phyloP scores from a whole-genome alignment of 495 filamentous ascomycete genomes.

The Acidiella bohemica region DNA sequence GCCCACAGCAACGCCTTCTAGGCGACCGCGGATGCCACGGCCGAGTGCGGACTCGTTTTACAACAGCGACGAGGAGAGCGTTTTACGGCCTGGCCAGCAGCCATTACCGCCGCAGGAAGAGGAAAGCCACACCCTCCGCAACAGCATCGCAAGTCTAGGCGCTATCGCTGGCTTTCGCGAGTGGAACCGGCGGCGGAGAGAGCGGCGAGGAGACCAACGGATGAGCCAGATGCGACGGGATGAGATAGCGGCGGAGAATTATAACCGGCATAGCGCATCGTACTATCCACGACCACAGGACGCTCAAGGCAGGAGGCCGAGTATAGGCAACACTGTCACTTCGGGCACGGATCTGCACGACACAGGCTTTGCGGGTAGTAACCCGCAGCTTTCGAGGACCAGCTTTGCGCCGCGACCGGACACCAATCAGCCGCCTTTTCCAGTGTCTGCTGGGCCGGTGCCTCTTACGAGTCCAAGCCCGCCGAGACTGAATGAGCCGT shows the following conservation, averaged over 20 bases:
- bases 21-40: background rate
- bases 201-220: slow-evolving; percentile 50
- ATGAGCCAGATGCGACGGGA: slow-evolving; percentile 44
- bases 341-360: slow-evolving; percentile 6
- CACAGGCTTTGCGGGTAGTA: slow-evolving; percentile 22
- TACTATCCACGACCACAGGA: slow-evolving; percentile 44
- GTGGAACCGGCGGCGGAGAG: slow-evolving; percentile 47
- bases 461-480: no score
- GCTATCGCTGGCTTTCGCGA: slow-evolving; percentile 50
- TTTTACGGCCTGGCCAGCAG: slow-evolving; percentile 1
- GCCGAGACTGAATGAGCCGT: background rate
- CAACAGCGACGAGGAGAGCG: slow-evolving; percentile 10
- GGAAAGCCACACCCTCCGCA: slow-evolving; percentile 40
- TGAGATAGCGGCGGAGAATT: slow-evolving; percentile 46
- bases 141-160: slow-evolving; percentile 57
- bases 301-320: slow-evolving; percentile 40
- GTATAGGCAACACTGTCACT: slow-evolving; percentile 33
- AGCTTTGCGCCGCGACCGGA: slow-evolving; percentile 6
- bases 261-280: slow-evolving; percentile 34
- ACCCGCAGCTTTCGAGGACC: slow-evolving; percentile 22
- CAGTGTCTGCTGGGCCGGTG: slow-evolving; percentile 17
- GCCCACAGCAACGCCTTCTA: slow-evolving; percentile 12
- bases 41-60: slow-evolving; percentile 2
- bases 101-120: slow-evolving; percentile 9
- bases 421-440: slow-evolving; percentile 19